These are phyloP conservation scores for Teratosphaeria epicoccoides DNA, from an alignment of 2,329 filamentous ascomycete species.

Conservation along the genomic window DNA sequence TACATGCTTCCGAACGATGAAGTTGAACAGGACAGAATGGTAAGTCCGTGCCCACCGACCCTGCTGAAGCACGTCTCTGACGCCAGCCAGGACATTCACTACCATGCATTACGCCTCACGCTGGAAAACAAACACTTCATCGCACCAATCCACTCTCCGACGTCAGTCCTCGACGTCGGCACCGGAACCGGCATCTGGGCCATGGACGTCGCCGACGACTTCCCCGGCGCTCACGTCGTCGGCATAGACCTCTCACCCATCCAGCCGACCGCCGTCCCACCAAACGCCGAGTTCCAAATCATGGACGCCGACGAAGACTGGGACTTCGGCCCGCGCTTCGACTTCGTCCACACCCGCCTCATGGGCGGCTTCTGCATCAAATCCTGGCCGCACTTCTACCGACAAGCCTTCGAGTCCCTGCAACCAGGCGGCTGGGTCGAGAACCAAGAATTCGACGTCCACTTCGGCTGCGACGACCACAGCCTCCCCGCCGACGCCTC, in stretches of 20 bases:
- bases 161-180: slow-evolving; percentile 10
- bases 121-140: slow-evolving; percentile 9
- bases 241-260: slow-evolving; percentile 20
- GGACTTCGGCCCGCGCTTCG: slow-evolving; percentile 16
- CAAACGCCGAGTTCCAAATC: slow-evolving; percentile 18
- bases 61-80: no score
- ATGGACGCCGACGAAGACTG: slow-evolving; percentile 16
- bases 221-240: slow-evolving; percentile 13
- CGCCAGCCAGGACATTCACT: slow-evolving; percentile 8
- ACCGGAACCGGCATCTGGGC: slow-evolving; percentile 17
- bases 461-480: slow-evolving; percentile 1
- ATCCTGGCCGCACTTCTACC: slow-evolving; percentile 19
- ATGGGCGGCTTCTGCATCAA: slow-evolving; percentile 20
- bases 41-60: not conserved
- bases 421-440: slow-evolving; percentile 31
- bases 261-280: slow-evolving; percentile 18
- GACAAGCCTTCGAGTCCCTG: slow-evolving; percentile 16
- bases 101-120: slow-evolving; percentile 11
- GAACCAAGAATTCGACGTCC: slow-evolving; percentile 26
- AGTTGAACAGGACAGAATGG: slow-evolving; percentile 14
- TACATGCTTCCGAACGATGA: slow-evolving; percentile 22
- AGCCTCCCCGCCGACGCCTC: not conserved
- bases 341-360: slow-evolving; percentile 23
- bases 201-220: slow-evolving; percentile 25
- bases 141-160: slow-evolving; percentile 7